These are phyloP conservation scores for Knufia petricola DNA, from an alignment of 2,329 filamentous ascomycete genomes.

Conservation along the genomic window DNA sequence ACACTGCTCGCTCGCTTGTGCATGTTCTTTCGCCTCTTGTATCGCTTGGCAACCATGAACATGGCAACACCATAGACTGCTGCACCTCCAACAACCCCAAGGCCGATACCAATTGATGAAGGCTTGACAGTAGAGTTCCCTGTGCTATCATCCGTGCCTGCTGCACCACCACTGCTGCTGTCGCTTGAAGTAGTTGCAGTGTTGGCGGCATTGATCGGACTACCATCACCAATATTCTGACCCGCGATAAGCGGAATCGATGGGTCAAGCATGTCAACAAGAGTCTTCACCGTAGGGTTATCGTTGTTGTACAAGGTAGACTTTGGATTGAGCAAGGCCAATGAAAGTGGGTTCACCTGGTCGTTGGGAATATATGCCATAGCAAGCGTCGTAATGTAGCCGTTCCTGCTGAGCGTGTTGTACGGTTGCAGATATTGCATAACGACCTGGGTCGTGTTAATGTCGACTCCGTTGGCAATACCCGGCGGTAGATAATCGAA, in stretches of 20 bases:
- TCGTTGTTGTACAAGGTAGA: conserved; percentile 67
- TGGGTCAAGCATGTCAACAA: conserved; percentile 76
- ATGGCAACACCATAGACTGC: conserved; percentile 87
- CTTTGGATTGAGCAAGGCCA: conserved; percentile 61
- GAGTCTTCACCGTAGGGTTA: conserved; percentile 54
- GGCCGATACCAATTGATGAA: conserved; percentile 56
- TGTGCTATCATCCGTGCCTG: conserved; percentile 39
- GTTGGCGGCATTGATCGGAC: conserved; percentile 27
- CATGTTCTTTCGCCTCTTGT: conserved; percentile 72
- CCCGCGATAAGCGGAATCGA: conserved; percentile 60
- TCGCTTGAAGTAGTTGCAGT: conserved; percentile 29
- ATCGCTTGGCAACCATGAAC: conserved; percentile 84
- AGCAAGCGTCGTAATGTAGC: conserved; percentile 74
- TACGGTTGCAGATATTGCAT: conserved; percentile 23
- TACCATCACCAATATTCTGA: conserved; percentile 33
- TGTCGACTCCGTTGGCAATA: conserved; percentile 53
- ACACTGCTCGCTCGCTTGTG: conserved; percentile 72
- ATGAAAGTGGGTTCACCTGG: conserved; percentile 56
- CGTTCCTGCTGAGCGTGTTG: conserved; percentile 49
- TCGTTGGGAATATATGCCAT: conserved; percentile 65
- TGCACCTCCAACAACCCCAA: conserved; percentile 67
- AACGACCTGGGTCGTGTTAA: conserved; percentile 24
- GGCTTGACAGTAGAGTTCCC: conserved; percentile 29
- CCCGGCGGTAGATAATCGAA: conserved; percentile 68
- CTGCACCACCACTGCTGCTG: conserved; percentile 33